Base-by-base conservation (phyloP, 345 rosid genomes). In the Arabis hirsuta region DNA sequence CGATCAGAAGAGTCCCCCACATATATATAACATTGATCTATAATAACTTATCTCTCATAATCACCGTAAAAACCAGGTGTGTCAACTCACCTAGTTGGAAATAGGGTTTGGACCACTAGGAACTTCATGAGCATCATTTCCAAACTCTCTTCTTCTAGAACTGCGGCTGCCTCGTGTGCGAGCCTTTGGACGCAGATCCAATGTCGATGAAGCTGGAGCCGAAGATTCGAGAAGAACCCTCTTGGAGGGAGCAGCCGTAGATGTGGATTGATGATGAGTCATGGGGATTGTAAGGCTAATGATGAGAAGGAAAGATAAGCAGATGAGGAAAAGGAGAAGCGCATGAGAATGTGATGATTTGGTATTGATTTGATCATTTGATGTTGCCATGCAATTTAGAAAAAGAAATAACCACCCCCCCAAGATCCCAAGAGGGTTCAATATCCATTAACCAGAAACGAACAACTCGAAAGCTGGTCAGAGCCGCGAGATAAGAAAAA, bases 381-480 rank as follows among this genome's bases (percentile, higher is more conserved):
- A 73, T 70, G 88, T 73, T 83, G 96, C 98, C 98, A 88, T 90
- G 87, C 90, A 87, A 84, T 83, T 72, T 64, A 80, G 69, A 61
- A 77, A 68, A 78, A 76, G 79, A 87, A 82, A 44, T 60, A 85
- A 81, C 88, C 92, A 82, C 88, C 95, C 97, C 78, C 94, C 94
- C 91, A 81, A 84, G 82, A 82, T 81, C 82, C 92, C 94, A 86
- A 81, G 90, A 85, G 92, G 95, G 90, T 83, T 87, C 96, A 87
- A 89, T 89, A 94, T 90, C 98, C 96, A 94, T 93, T 79, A 93
- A 89, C 98, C 91, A 87, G 87, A 69, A 34, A 90, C 96, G 84
- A 86, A 85, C 77, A 56, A 67, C 73, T 67, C 81, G 84, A 74
- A 69, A 79, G 79, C 82, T 69, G 78, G 72, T 69, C 54, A 62